These are phyloP conservation scores for Fusarium pseudocircinatum DNA, from an alignment of 2,329 filamentous ascomycete genomes.

Conservation along the genomic window DNA sequence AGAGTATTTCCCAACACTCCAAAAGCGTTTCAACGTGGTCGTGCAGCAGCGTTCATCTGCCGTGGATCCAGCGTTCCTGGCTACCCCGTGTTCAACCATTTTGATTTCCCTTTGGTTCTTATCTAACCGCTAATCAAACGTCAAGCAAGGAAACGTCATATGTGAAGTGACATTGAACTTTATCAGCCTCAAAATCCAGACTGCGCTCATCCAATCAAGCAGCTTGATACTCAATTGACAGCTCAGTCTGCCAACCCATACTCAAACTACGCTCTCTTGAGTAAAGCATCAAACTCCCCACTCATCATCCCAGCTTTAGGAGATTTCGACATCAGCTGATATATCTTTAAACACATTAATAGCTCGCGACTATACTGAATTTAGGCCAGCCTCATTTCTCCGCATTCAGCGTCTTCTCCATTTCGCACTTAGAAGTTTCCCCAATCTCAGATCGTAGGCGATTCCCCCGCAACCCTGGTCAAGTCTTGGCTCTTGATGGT, in stretches of 20 bases:
- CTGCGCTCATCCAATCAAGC: not conserved
- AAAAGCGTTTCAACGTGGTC: too few species aligned
- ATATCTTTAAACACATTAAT: not conserved
- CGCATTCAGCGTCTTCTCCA: not conserved
- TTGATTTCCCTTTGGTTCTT: not conserved
- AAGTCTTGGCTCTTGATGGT: not conserved
- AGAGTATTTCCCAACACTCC: accelerated
- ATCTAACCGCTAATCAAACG: not conserved
- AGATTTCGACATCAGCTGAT: not conserved
- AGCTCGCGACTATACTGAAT: not conserved
- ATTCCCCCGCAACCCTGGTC: not conserved
- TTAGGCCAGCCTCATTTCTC: not conserved
- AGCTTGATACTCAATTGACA: not conserved
- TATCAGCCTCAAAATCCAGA: too few species aligned
- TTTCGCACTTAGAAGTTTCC: not conserved
- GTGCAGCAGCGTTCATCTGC: not conserved
- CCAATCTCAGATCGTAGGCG: not conserved
- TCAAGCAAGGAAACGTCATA: not conserved
- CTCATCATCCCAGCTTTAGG: not conserved
- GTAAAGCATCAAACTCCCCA: not conserved
- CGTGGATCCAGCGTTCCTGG: not conserved
- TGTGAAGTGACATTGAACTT: not conserved
- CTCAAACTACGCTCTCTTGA: not conserved
- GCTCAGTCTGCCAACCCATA: not conserved
- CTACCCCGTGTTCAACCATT: too few species aligned